Percentiles rank a stretch among this genome's conserved stretches.
Evolutionary conservation across 176 grass and related monocot species (phyloP).

Genomic region (Neostapfia colusana): DNA sequence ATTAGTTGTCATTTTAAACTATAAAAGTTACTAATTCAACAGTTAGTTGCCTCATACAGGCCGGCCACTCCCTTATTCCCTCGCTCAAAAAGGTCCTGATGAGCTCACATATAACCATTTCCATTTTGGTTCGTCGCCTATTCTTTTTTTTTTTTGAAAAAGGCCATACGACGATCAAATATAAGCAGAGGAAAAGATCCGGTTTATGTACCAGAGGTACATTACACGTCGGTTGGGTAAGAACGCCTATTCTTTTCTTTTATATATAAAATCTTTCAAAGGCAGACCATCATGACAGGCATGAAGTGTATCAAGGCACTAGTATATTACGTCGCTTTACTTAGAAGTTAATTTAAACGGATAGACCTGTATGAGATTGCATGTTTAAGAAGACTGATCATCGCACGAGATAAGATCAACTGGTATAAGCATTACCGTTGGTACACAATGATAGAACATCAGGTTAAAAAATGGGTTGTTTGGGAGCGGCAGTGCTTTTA

Average conservation of each 20-base stretch:
- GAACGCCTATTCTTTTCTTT: not conserved
- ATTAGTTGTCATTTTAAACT: too few relatives aligned
- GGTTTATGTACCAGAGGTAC: too few relatives aligned
- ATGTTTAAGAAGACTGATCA: slow-evolving; percentile 19
- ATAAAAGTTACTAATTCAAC: too few relatives aligned
- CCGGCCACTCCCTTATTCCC: slow-evolving; percentile 4
- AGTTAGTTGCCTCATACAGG: slow-evolving; percentile 25
- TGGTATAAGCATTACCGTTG: not conserved
- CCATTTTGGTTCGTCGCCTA: not conserved
- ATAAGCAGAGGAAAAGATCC: too few relatives aligned
- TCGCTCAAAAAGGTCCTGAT: not conserved
- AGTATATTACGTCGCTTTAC: slow-evolving; percentile 10
- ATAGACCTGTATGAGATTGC: slow-evolving; percentile 20
- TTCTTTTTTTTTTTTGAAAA: too few relatives aligned
- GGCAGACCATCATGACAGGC: slow-evolving; percentile 36
- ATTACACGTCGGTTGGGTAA: too few relatives aligned
- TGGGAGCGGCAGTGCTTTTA: too few relatives aligned
- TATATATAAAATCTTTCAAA: not conserved
- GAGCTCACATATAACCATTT: not conserved
- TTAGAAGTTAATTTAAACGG: slow-evolving; percentile 26
- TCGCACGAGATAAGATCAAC: not conserved
- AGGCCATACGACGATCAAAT: too few relatives aligned
- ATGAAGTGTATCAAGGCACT: not conserved
- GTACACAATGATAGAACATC: not conserved
- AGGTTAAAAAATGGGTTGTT: too few relatives aligned